Base-by-base conservation (phyloP, 2,329 filamentous ascomycete species). In the Trichoderma sp. region DNA sequence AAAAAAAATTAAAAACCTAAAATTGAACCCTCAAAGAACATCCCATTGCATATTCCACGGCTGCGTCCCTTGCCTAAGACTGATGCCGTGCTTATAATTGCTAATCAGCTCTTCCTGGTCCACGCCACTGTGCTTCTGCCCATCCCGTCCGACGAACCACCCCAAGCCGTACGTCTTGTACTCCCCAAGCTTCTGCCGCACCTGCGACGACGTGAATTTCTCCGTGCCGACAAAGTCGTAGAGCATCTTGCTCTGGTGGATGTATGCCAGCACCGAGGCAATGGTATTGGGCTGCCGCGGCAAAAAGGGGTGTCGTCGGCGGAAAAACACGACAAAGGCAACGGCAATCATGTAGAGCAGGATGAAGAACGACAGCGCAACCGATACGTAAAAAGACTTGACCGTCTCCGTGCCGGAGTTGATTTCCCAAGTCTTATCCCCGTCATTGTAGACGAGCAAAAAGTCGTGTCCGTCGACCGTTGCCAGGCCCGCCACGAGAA, bases 171-270 rank as follows among this genome's bases (percentile, higher is more conserved):
- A 94, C 48, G 83, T 88, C 80, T 85, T 84, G n/a, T 86, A 78
- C 10, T 60, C 79, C 69, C 87, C 86, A 39, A 94, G 81, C 75
- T 84, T 83, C 67, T 78, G 77, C 70, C 85, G 86, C 87, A 92
- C 91, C 74, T 87, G 79, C 15, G 81, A 79, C 64, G 85, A 87
- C 71, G 83, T 85, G 60, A 89, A 78, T 78, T 87, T 87, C 69
- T 89, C 86, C 25, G 90, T 92, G 50, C 86, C 88, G 15, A 92
- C 89, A 77, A 94, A 94, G 73, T 88, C 87, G 70, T 88, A 89
- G 54, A 94, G 80, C 91, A 94, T 93, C 78, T 91, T 91, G 76
- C 86, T 90, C 79, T 93, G 90, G 77, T 94, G 89, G 69, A 94
- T 91, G 74, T 90, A 94, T 0, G 90, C 90, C 64, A 94, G 82